Percentiles rank a stretch among this genome's conserved stretches.
Evolutionary conservation across 176 grass and related monocot species (phyloP).

Genomic region (Rhipidocladum racemiflorum): DNA sequence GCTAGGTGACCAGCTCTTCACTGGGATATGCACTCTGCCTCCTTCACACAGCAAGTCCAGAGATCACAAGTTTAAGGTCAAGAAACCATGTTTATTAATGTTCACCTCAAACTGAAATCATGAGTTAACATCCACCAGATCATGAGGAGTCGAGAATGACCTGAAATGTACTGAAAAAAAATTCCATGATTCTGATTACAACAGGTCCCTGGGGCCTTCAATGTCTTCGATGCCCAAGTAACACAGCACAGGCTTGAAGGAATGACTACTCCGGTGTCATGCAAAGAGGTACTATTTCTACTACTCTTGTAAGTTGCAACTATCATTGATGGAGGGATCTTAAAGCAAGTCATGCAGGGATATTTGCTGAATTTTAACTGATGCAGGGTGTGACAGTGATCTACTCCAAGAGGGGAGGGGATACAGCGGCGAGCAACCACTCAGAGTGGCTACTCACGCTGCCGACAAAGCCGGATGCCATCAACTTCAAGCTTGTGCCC

Average conservation of each 20-base stretch:
- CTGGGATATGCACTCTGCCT: constrained; percentile 68
- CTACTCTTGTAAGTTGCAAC: neutral
- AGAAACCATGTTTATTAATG: neutral
- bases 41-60: constrained; percentile 52
- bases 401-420: constrained; percentile 79
- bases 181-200: constrained; percentile 9
- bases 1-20: constrained; percentile 84
- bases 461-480: constrained; percentile 54
- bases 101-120: neutral
- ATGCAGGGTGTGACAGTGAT: constrained; percentile 83
- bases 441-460: constrained; percentile 81
- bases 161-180: constrained; percentile 4
- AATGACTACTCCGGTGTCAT: constrained; percentile 42
- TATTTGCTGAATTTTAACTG: neutral
- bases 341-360: neutral
- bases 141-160: neutral
- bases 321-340: neutral
- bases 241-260: constrained; percentile 44
- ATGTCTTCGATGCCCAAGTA: constrained; percentile 64
- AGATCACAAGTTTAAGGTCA: constrained; percentile 74
- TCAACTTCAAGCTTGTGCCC: constrained; percentile 79
- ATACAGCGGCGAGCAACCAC: constrained; percentile 53
- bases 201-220: constrained; percentile 74
- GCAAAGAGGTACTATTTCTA: constrained; percentile 60
- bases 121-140: neutral